phyloP scores from a whole-genome alignment of 2,329 filamentous ascomycete species.

The Botrytis pseudocinerea region DNA sequence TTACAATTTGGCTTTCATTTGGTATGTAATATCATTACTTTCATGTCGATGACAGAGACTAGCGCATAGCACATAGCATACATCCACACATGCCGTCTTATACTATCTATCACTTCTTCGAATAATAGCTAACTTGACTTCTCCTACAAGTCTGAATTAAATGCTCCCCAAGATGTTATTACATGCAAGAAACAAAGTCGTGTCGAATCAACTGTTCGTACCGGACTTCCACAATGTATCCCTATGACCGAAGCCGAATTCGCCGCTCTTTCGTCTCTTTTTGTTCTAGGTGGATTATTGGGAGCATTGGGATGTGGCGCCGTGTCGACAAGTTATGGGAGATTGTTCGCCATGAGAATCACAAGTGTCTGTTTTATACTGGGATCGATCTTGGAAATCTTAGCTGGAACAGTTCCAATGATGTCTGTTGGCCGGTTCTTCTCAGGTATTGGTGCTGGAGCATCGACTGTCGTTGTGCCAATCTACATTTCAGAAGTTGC shows the following conservation, averaged over 20 bases:
- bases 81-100: constrained; percentile 7
- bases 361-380: constrained; percentile 74
- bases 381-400: constrained; percentile 74
- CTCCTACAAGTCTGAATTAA: constrained; percentile 76
- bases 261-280: constrained; percentile 84
- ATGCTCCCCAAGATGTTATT: constrained; percentile 91
- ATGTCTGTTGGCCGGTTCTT: constrained; percentile 76
- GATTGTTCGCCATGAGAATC: constrained; percentile 73
- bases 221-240: constrained; percentile 72
- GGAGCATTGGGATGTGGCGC: constrained; percentile 82
- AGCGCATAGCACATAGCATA: background rate
- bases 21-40: constrained; percentile 49
- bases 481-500: constrained; percentile 93
- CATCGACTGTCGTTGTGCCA: constrained; percentile 87
- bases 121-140: constrained; percentile 21
- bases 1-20: constrained; percentile 94
- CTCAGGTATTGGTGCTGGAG: constrained; percentile 81
- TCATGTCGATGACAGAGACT: background rate
- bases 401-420: constrained; percentile 65
- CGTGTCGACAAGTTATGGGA: constrained; percentile 73
- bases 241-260: constrained; percentile 81
- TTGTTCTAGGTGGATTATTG: constrained; percentile 82
- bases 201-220: constrained; percentile 34
- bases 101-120: constrained; percentile 14
- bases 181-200: constrained; percentile 71